phyloP scores from a whole-genome alignment of 2,329 filamentous ascomycete species.

The Teratosphaeria nubilosa region DNA sequence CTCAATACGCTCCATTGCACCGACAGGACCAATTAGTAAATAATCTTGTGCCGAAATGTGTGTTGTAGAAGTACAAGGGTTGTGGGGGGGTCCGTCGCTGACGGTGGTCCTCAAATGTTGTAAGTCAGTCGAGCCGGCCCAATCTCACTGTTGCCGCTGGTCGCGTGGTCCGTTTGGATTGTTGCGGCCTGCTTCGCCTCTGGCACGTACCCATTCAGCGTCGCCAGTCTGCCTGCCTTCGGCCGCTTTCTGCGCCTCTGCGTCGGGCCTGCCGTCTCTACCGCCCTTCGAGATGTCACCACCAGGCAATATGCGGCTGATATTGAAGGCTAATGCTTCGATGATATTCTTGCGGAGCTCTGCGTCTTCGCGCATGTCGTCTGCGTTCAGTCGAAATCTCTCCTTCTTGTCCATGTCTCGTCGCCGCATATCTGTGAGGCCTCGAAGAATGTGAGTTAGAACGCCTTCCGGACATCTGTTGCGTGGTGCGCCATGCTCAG shows the following conservation, averaged over 20 bases:
- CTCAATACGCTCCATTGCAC: not conserved
- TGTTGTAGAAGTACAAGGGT: not conserved
- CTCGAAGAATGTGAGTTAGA: conserved; percentile 79
- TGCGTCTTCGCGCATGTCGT: conserved; percentile 64
- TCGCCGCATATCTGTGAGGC: conserved; percentile 77
- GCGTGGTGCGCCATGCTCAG: conserved; percentile 61
- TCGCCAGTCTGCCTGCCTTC: conserved; percentile 4
- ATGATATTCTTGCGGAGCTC: conserved; percentile 68
- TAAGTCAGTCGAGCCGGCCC: not conserved
- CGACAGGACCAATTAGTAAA: not conserved
- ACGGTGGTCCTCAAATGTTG: not conserved
- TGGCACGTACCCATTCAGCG: conserved; percentile 2
- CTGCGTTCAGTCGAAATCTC: conserved; percentile 69
- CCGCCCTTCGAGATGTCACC: conserved; percentile 14
- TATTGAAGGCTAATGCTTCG: conserved; percentile 60
- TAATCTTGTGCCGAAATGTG: not conserved
- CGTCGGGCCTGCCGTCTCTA: conserved; percentile 25
- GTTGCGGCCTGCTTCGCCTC: conserved; percentile 5
- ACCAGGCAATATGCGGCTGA: conserved; percentile 56
- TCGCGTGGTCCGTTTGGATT: conserved; percentile 4
- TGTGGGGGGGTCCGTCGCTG: not conserved
- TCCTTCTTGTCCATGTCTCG: conserved; percentile 79
- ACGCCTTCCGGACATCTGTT: conserved; percentile 80
- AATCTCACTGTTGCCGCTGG: conserved; percentile 1
- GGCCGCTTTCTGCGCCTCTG: conserved; percentile 39